Percentiles rank a stretch among this genome's conserved stretches.
Evolutionary conservation across 176 grass and related monocot genomes (phyloP).

Genomic region (Musa troglodytarum): DNA sequence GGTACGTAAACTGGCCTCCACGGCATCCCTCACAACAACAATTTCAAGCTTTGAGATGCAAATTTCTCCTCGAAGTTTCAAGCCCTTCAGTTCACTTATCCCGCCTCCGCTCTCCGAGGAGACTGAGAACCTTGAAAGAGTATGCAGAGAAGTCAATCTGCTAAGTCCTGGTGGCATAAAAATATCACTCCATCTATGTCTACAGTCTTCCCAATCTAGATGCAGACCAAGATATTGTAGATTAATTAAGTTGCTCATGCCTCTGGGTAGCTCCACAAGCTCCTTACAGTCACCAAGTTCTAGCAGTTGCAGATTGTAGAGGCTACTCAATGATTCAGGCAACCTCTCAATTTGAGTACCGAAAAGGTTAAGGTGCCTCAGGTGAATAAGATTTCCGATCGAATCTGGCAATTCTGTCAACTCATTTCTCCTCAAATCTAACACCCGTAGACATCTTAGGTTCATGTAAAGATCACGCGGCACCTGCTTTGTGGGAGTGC

Average conservation of each 20-base stretch:
- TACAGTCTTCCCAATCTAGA: conserved; percentile 20
- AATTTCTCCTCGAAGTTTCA: conserved; percentile 20
- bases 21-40: background rate
- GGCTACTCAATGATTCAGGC: conserved; percentile 26
- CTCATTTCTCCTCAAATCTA: conserved; percentile 24
- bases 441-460: conserved; percentile 11
- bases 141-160: conserved; percentile 25
- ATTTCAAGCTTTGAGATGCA: conserved; percentile 37
- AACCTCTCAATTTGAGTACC: conserved; percentile 20
- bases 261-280: conserved; percentile 20
- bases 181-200: background rate
- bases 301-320: conserved; percentile 21
- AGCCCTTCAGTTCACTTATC: conserved; percentile 9
- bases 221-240: conserved; percentile 25
- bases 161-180: conserved; percentile 25
- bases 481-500: background rate
- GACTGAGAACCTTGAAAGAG: conserved; percentile 26
- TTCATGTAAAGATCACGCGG: conserved; percentile 6
- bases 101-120: background rate
- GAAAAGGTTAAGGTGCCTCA: conserved; percentile 25
- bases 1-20: background rate
- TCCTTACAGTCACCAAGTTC: conserved; percentile 22
- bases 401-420: conserved; percentile 19
- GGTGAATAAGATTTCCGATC: conserved; percentile 23
- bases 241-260: conserved; percentile 12